A percentile compares a stretch with the other conserved stretches of the same genome.
phyloP scores from a whole-genome alignment of 83 land plant species.

The Diphasiastrum complanatum region DNA sequence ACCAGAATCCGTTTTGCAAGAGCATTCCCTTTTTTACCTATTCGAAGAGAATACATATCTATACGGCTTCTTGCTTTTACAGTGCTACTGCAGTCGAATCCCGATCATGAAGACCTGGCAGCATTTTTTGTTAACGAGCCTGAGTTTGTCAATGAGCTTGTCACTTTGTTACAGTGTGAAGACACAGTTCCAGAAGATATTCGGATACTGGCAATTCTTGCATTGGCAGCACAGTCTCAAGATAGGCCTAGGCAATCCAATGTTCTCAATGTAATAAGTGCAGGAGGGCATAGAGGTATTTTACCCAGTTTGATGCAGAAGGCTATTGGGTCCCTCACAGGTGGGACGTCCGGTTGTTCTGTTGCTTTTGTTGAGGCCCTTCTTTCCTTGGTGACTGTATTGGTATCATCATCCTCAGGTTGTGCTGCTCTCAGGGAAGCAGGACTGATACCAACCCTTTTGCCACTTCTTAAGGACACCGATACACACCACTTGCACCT shows the following conservation, averaged over 20 bases:
- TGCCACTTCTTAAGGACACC: constrained; percentile 63
- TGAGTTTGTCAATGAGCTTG: constrained; percentile 89
- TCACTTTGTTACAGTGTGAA: constrained; percentile 73
- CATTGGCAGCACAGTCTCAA: constrained; percentile 82
- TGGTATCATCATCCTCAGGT: constrained; percentile 84
- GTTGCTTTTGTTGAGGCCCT: constrained; percentile 84
- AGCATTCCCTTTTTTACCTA: constrained; percentile 57
- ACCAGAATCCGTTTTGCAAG: constrained; percentile 84
- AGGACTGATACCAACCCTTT: constrained; percentile 64
- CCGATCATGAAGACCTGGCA: constrained; percentile 85
- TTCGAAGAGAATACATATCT: constrained; percentile 64
- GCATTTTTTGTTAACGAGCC: constrained; percentile 99
- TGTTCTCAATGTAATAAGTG: constrained; percentile 74
- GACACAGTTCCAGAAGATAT: constrained; percentile 62
- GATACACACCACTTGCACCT: constrained; percentile 57
- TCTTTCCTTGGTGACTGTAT: constrained; percentile 70
- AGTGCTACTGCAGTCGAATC: constrained; percentile 88
- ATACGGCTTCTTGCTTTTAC: constrained; percentile 90
- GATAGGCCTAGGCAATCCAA: constrained; percentile 77
- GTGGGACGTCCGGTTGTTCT: constrained; percentile 50
- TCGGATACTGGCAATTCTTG: constrained; percentile 78
- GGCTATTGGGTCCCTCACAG: constrained; percentile 64
- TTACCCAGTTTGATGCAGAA: constrained; percentile 82
- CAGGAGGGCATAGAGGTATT: constrained; percentile 83
- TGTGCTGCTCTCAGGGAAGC: constrained; percentile 65